These are phyloP conservation scores for Aureobasidium sp. DNA, from an alignment of 2,329 filamentous ascomycete genomes.

Conservation along the genomic window DNA sequence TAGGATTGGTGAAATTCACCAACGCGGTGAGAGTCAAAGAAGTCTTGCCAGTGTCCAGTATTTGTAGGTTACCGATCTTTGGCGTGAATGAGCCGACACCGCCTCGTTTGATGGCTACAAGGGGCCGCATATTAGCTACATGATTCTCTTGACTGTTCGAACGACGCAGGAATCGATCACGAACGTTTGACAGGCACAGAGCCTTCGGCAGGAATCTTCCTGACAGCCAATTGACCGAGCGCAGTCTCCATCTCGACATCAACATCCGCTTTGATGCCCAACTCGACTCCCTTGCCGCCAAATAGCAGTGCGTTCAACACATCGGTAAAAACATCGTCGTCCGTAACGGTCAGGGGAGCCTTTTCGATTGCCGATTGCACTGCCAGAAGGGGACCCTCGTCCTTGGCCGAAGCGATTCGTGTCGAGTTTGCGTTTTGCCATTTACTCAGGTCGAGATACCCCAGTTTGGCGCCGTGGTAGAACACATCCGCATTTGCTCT, in stretches of 20 bases:
- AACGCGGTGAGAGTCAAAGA: constrained; percentile 64
- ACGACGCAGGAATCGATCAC: constrained; percentile 38
- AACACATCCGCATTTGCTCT: constrained; percentile 72
- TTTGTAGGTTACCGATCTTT: constrained; percentile 61
- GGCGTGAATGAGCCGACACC: constrained; percentile 51
- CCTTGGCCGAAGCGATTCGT: constrained; percentile 48
- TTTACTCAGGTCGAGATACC: constrained; percentile 66
- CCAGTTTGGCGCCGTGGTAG: constrained; percentile 71
- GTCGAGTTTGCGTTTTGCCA: constrained; percentile 84
- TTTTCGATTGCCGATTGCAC: constrained; percentile 72
- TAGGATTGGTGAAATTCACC: constrained; percentile 86
- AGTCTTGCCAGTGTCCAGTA: constrained; percentile 64
- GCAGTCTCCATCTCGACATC: constrained; percentile 77
- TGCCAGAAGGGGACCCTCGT: constrained; percentile 55
- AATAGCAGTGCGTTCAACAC: constrained; percentile 78
- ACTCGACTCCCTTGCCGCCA: constrained; percentile 58
- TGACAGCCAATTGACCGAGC: constrained; percentile 72
- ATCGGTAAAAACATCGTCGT: constrained; percentile 70
- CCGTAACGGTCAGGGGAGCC: constrained; percentile 74
- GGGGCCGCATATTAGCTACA: constrained; percentile 28
- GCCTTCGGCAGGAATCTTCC: constrained; percentile 76
- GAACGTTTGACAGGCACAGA: constrained; percentile 88
- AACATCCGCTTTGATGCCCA: constrained; percentile 72
- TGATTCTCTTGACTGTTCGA: constrained; percentile 10
- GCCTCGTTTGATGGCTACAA: constrained; percentile 23